phyloP scores from a whole-genome alignment of 768 basidiomycete genomes.

The Boletus huronensis region DNA sequence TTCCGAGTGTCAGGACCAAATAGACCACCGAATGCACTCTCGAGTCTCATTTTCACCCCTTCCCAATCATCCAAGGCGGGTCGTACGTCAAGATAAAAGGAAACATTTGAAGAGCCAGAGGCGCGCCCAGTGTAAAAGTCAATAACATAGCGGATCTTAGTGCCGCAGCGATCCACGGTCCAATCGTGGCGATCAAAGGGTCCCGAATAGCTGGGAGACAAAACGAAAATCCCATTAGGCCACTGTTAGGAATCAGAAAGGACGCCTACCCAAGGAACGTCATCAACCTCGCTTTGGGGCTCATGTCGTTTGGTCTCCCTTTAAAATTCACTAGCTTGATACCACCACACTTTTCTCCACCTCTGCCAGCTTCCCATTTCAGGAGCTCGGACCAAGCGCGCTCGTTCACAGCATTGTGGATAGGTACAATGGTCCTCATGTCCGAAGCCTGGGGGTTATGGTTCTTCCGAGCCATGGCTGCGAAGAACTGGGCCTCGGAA shows the following conservation, averaged over 20 bases:
- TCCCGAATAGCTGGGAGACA: slow-evolving; percentile 66
- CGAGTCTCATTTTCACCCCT: slow-evolving; percentile 78
- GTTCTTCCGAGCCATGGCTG: slow-evolving; percentile 95
- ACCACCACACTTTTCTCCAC: slow-evolving; percentile 80
- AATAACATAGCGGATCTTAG: slow-evolving; percentile 87
- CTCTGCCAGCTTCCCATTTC: slow-evolving; percentile 78
- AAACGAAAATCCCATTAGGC: background rate
- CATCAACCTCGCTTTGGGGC: slow-evolving; percentile 77
- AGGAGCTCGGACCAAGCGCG: slow-evolving; percentile 81
- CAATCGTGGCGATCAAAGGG: slow-evolving; percentile 99
- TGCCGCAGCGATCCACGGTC: slow-evolving; percentile 92
- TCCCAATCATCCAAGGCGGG: slow-evolving; percentile 96
- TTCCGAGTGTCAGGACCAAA: slow-evolving; percentile 22
- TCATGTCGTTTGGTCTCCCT: slow-evolving; percentile 78
- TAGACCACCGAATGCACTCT: slow-evolving; percentile 48
- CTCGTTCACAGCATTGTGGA: slow-evolving; percentile 99
- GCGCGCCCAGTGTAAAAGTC: slow-evolving; percentile 92
- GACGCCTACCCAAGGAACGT: slow-evolving; percentile 76
- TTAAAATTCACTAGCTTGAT: slow-evolving; percentile 86
- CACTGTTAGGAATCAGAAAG: background rate
- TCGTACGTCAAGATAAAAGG: slow-evolving; percentile 92
- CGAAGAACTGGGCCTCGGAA: slow-evolving; percentile 96
- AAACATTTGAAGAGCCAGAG: slow-evolving; percentile 48
- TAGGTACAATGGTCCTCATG: slow-evolving; percentile 95
- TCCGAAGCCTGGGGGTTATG: slow-evolving; percentile 84